Evolutionary conservation across 2,329 filamentous ascomycete species (phyloP).

Genomic region (Trichophyton benhamiae): DNA sequence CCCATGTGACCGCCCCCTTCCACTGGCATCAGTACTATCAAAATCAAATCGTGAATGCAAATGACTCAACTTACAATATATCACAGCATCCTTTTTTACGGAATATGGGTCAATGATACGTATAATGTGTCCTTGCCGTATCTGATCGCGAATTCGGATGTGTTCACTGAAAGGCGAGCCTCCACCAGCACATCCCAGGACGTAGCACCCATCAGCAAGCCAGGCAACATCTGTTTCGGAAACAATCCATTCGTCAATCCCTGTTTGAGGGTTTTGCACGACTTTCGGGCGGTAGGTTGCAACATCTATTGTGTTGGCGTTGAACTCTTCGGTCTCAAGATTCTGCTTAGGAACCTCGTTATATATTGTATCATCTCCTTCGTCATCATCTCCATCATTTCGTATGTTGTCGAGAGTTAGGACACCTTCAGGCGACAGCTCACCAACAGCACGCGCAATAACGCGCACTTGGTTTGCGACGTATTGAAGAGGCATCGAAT

Average conservation of each 20-base stretch:
- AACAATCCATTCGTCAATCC: constrained; percentile 29
- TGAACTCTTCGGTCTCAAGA: constrained; percentile 7
- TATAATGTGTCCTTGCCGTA: constrained; percentile 30
- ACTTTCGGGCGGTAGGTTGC: constrained; percentile 32
- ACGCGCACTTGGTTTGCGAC: constrained; percentile 39
- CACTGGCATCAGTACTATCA: not conserved
- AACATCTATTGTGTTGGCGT: constrained; percentile 17
- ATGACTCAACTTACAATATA: constrained; percentile 34
- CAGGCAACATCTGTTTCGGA: constrained; percentile 36
- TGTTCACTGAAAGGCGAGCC: constrained; percentile 36
- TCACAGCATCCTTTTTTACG: constrained; percentile 33
- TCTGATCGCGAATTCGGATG: constrained; percentile 31
- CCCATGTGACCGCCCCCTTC: constrained; percentile 45
- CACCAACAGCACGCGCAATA: constrained; percentile 47
- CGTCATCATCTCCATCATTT: constrained; percentile 17
- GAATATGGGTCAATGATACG: constrained; percentile 32
- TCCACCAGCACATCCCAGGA: constrained; percentile 39
- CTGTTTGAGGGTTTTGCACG: constrained; percentile 18
- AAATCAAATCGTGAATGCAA: not conserved
- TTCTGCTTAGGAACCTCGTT: constrained; percentile 14
- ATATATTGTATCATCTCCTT: constrained; percentile 1
- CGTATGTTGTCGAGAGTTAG: constrained; percentile 15
- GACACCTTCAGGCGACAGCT: constrained; percentile 35
- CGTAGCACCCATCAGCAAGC: constrained; percentile 38
- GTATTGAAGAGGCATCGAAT: constrained; percentile 45